A percentile compares a stretch with the other conserved stretches of the same genome.
phyloP scores from a whole-genome alignment of 2,329 filamentous ascomycete species.

The Phaeosphaeriaceae sp. region DNA sequence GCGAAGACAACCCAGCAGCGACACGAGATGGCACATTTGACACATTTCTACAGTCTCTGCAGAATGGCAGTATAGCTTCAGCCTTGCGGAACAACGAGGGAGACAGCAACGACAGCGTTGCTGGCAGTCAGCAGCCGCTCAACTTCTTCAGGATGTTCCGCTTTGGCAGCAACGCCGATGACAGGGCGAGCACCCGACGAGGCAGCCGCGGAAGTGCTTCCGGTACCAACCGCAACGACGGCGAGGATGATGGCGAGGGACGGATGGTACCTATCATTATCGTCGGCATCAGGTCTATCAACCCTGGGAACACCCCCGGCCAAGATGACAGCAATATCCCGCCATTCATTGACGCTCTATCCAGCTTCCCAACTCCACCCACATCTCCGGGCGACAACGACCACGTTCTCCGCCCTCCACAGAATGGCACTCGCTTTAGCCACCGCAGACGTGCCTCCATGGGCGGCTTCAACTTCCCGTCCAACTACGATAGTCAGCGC shows the following conservation, averaged over 20 bases:
- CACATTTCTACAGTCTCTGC: constrained; percentile 68
- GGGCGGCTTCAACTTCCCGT: constrained; percentile 60
- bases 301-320: constrained; percentile 57
- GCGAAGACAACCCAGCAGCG: constrained; percentile 64
- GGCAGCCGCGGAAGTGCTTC: constrained; percentile 35
- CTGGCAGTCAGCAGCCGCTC: constrained; percentile 60
- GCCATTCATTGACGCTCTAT: constrained; percentile 61
- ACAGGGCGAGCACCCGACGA: constrained; percentile 25
- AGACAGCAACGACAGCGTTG: constrained; percentile 46
- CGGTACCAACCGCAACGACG: constrained; percentile 26
- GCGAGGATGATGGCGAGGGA: constrained; percentile 55
- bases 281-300: constrained; percentile 73
- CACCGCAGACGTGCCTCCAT: constrained; percentile 63
- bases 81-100: constrained; percentile 56
- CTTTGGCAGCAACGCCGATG: constrained; percentile 62
- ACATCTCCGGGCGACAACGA: constrained; percentile 58
- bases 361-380: constrained; percentile 56
- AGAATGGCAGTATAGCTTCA: constrained; percentile 67
- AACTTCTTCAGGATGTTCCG: constrained; percentile 76
- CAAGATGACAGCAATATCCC: constrained; percentile 54
- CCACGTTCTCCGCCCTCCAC: constrained; percentile 60
- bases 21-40: constrained; percentile 69
- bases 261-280: constrained; percentile 74
- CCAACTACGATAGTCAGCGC: constrained; percentile 62
- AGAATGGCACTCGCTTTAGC: constrained; percentile 63